phyloP scores from a whole-genome alignment of 2,329 filamentous ascomycete genomes.

The Exophiala lecanii-corni region DNA sequence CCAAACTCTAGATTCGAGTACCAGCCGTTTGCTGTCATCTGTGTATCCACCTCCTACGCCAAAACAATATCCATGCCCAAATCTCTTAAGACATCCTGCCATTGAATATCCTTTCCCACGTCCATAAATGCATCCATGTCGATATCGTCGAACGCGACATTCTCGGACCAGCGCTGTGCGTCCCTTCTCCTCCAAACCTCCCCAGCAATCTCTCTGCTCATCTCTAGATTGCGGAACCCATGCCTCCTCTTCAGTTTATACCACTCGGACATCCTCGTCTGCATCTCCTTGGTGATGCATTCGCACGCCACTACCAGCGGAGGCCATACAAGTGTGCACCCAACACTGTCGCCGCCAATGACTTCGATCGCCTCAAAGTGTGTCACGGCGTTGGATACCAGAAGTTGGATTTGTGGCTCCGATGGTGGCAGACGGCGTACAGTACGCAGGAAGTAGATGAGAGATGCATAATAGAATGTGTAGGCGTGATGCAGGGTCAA shows the following conservation, averaged over 20 bases:
- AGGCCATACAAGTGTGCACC: conserved; percentile 36
- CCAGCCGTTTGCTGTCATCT: no score
- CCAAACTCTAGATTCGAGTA: no score
- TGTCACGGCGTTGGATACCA: conserved; percentile 31
- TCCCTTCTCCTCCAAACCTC: conserved; percentile 31
- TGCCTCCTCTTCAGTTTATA: conserved; percentile 33
- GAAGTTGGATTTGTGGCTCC: conserved; percentile 26
- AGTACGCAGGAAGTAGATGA: conserved; percentile 35
- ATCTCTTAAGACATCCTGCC: conserved; percentile 33
- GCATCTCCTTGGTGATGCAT: conserved; percentile 28
- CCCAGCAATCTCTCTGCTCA: conserved; percentile 31
- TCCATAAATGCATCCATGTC: background rate
- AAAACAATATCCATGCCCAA: conserved; percentile 35
- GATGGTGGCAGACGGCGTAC: conserved; percentile 26
- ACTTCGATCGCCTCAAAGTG: conserved; percentile 33
- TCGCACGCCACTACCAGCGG: conserved; percentile 35
- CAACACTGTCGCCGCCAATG: conserved; percentile 29
- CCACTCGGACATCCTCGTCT: conserved; percentile 30
- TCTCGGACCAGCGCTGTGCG: background rate
- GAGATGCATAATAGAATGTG: conserved; percentile 35
- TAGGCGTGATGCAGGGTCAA: conserved; percentile 26
- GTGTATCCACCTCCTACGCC: conserved; percentile 12
- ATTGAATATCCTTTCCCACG: conserved; percentile 26
- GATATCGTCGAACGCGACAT: background rate
- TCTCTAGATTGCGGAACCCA: conserved; percentile 33